Evolutionary conservation across 805 yeast genomes (phyloP), one percentile per base, ranked within the genome.

Genomic region (Candida tallmaniae): DNA sequence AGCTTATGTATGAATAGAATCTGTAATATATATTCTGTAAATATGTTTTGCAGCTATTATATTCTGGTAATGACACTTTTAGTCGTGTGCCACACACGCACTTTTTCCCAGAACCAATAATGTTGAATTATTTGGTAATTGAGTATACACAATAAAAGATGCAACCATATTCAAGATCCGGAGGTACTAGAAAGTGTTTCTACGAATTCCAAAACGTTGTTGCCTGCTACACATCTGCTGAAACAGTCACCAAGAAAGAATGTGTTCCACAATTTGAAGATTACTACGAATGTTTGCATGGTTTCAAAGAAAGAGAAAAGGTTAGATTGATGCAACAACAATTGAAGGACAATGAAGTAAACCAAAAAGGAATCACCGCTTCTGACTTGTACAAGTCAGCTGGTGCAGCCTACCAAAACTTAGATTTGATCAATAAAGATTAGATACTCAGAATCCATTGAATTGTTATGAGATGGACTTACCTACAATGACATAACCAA

Each of bases 1-100:
- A 42, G 93, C 93, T 2, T 80, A 78, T 53, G 80, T 83, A 19
- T 83, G 39, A 23, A n/a, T 8, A n/a, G n/a, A n/a, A 23, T 23
- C 12, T 27, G 29, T 27, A 27, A 15, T 27, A 27, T 27, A 27
- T 18, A 12, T 7, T 7, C 12, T 12, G 6, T n/a, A n/a, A 23
- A 23, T 11, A 10, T 9, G 7, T 23, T n/a, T 23, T 23, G 9
- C 13, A 23, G 10, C 23, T 20, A 20, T 20, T 20, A 7, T 7
- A 20, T 7, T 7, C 10, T 20, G 23, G 23, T 20, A 20, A 7
- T 20, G 23, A 20, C 23, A 20, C 23, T 10, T n/a, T n/a, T 20
- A 10, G 23, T 20, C 7, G 23, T 20, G 23, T 20, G 23, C 7
- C 23, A 7, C 9, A 7, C 23, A 7, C 7, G 10, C 7, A 20